Conservation (phyloP, 306 rosid genomes). For the Luffa acutangula region DNA sequence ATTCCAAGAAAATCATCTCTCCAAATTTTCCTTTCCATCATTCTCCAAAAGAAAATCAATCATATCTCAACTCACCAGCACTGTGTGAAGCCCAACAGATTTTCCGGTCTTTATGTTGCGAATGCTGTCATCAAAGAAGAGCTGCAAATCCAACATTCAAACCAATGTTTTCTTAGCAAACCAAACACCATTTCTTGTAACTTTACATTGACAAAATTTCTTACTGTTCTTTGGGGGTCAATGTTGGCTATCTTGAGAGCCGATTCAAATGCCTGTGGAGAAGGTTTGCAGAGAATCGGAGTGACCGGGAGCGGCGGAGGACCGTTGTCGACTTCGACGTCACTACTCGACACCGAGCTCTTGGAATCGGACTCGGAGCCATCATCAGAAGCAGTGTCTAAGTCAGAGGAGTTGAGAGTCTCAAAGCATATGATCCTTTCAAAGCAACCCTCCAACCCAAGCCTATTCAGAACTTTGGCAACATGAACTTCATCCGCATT, state of each 20-base stretch:
- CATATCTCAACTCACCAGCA: conserved; percentile 28
- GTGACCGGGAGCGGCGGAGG: conserved; percentile 26
- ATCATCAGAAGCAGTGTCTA: background rate
- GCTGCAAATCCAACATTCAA: conserved; percentile 21
- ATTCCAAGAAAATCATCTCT: background rate
- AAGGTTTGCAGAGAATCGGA: conserved; percentile 76
- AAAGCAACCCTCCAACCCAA: conserved; percentile 85
- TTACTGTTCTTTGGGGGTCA: conserved; percentile 67
- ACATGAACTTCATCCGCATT: conserved; percentile 56
- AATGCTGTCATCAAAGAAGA: conserved; percentile 76
- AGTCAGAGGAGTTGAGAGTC: conserved; percentile 43
- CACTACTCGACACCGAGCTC: background rate
- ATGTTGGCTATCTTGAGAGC: conserved; percentile 50
- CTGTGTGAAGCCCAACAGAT: conserved; percentile 53
- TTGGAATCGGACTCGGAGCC: conserved; percentile 3
- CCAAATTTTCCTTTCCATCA: background rate
- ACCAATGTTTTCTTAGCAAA: background rate
- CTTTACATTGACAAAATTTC: background rate
- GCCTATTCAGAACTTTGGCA: conserved; percentile 42
- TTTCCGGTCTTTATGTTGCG: conserved; percentile 56
- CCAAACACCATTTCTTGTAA: background rate
- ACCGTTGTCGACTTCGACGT: conserved; percentile 15
- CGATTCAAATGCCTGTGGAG: conserved; percentile 42
- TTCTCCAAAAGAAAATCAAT: background rate
- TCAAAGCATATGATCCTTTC: conserved; percentile 66